Evolutionary conservation across 1,284 basidiomycete species (phyloP).

Genomic region (Inonotus obliquus): DNA sequence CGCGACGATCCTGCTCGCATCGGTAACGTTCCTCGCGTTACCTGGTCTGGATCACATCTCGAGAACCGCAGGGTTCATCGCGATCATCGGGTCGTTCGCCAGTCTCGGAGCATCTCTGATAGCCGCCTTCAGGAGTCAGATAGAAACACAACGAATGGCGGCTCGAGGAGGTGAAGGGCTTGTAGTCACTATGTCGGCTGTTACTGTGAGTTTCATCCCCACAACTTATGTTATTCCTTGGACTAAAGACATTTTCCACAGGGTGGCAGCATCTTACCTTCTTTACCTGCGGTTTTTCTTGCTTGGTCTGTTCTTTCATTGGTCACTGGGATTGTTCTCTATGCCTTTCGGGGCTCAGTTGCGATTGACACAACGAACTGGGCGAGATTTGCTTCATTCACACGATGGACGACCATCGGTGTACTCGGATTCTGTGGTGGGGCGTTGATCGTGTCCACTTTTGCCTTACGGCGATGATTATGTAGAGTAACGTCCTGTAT

Average conservation of each 20-base stretch:
- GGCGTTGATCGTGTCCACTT: conserved; percentile 48
- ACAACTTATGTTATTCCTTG: not conserved
- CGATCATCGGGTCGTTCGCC: conserved; percentile 59
- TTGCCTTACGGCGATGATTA: conserved; percentile 28
- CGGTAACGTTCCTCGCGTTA: conserved; percentile 71
- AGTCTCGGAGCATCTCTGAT: conserved; percentile 64
- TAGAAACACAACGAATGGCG: conserved; percentile 48
- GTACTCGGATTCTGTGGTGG: conserved; percentile 57
- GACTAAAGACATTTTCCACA: conserved; percentile 25
- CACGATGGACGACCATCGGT: conserved; percentile 58
- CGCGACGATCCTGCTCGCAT: conserved; percentile 69
- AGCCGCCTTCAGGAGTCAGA: conserved; percentile 61
- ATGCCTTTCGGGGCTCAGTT: conserved; percentile 51
- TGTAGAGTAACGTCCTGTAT: not conserved
- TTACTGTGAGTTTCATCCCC: conserved; percentile 2
- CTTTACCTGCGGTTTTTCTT: conserved; percentile 69
- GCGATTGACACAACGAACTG: conserved; percentile 22
- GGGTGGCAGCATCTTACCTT: conserved; percentile 59
- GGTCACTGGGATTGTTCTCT: conserved; percentile 57
- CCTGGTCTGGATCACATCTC: conserved; percentile 61
- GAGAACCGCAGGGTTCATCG: conserved; percentile 58
- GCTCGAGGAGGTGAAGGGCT: conserved; percentile 49
- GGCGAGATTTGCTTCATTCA: conserved; percentile 50
- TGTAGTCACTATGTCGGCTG: conserved; percentile 41
- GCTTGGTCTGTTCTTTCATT: conserved; percentile 65